Evolutionary conservation across 2,329 filamentous ascomycete genomes (phyloP), one percentile per base, ranked within the genome.

Genomic region (Fusarium falciforme): DNA sequence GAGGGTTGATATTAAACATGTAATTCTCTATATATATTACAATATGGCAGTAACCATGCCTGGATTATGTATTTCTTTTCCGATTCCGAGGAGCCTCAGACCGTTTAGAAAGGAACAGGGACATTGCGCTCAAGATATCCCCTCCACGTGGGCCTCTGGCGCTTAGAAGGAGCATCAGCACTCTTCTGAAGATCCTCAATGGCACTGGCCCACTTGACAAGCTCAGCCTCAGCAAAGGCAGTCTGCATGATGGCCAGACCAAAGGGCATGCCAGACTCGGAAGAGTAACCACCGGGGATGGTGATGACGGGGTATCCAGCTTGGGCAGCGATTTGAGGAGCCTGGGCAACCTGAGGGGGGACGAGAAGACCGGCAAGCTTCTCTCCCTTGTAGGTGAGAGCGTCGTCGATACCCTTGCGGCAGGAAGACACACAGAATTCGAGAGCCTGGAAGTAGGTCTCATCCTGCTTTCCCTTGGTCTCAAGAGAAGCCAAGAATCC

Each of bases 241-340:
- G 90, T 92, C 61, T 90, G 84, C 80, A 85, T 81, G 80, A 93
- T 83, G 0, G 85, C 89, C 29, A 93, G 79, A 1, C 90, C 90
- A 71, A 90, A 91, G 0, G 89, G 89, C 88, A 92, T 91, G 8
- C 89, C 89, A 3, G 82, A 83, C 5, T 86, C 87, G 14, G 79
- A 82, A 72, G 88, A 85, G 7, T 90, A 83, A 2, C 91, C 91
- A 0, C 87, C 90, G 0, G 93, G 93, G 1, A 95, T 79, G 0
- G 92, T 93, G 60, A 94, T 85, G 78, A 93, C 87, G 0, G 93
- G 93, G 78, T 94, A 95, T 0, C 93, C 92, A 6, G 93, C 93
- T 82, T 94, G 92, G 0, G 93, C 93, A 0, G 92, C 91, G 68
- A 93, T 89, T 81, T 93, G 90, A 71, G 90, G 90, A 5, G 89